A percentile compares a stretch with the other conserved stretches of the same genome.
These are phyloP conservation scores for Chlorella variabilis DNA, from an alignment of 163 green algal species.

Conservation along the genomic window DNA sequence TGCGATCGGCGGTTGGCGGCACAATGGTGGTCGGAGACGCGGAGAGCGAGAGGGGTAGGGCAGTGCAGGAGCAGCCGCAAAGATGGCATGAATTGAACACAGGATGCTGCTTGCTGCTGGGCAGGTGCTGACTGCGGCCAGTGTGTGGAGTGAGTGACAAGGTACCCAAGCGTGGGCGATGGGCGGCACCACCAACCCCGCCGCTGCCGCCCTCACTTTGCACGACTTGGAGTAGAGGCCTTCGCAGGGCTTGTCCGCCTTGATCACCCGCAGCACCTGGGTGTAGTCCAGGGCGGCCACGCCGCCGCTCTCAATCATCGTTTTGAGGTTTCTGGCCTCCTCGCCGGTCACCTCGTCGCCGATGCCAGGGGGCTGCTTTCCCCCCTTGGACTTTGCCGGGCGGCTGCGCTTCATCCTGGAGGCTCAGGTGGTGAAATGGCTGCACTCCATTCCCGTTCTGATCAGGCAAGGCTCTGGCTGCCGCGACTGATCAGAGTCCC, in stretches of 20 bases:
- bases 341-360: background rate
- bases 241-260: slow-evolving; percentile 38
- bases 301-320: background rate
- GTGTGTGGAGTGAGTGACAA: too few relatives aligned
- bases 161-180: too few relatives aligned
- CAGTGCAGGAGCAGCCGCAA: too few relatives aligned
- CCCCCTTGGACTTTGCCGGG: background rate
- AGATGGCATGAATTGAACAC: too few relatives aligned
- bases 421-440: background rate
- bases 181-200: too few relatives aligned
- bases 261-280: slow-evolving; percentile 38
- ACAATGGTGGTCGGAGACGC: too few relatives aligned
- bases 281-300: background rate
- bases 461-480: too few relatives aligned
- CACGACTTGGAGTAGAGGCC: slow-evolving; percentile 53
- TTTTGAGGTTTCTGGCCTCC: slow-evolving; percentile 6
- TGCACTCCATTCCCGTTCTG: background rate
- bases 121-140: too few relatives aligned
- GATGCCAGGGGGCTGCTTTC: background rate
- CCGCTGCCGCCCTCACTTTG: slow-evolving; percentile 40
- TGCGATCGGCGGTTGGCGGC: too few relatives aligned
- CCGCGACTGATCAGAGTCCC: too few relatives aligned
- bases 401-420: slow-evolving; percentile 13
- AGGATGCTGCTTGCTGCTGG: too few relatives aligned
- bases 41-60: too few relatives aligned